These are phyloP conservation scores for Xylaria grammica DNA, from an alignment of 495 filamentous ascomycete species.

Conservation along the genomic window DNA sequence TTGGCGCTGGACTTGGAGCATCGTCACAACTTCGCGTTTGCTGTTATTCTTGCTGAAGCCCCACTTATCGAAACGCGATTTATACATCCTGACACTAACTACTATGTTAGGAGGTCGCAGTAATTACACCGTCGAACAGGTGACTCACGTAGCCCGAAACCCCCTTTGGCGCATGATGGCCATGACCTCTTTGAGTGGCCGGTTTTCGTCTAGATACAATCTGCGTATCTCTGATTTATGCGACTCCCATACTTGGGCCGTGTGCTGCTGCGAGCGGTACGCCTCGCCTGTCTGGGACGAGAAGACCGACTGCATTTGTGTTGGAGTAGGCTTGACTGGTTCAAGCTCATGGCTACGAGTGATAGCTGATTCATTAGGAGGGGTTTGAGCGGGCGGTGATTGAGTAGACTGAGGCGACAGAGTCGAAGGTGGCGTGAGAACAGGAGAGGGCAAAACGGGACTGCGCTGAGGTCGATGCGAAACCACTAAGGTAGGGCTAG, in stretches of 20 bases:
- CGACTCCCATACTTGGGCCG: constrained; percentile 40
- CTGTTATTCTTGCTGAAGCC: constrained; percentile 42
- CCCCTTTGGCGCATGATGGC: constrained; percentile 41
- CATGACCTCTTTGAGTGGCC: constrained; percentile 44
- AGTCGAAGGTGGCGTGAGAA: constrained; percentile 21
- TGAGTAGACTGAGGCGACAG: constrained; percentile 22
- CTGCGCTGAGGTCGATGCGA: constrained; percentile 21
- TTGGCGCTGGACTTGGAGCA: constrained; percentile 45
- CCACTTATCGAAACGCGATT: constrained; percentile 42
- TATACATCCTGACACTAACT: constrained; percentile 39
- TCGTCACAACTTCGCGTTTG: constrained; percentile 42
- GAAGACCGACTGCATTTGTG: constrained; percentile 38
- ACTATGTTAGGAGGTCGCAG: constrained; percentile 24
- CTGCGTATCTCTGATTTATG: constrained; percentile 41
- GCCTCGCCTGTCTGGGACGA: constrained; percentile 40
- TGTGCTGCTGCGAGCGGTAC: constrained; percentile 38
- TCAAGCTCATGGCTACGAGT: constrained; percentile 29
- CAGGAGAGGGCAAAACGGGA: constrained; percentile 11
- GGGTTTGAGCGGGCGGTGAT: constrained; percentile 27
- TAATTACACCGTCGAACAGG: not conserved
- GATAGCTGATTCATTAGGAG: constrained; percentile 23
- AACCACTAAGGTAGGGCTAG: constrained; percentile 13
- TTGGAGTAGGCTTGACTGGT: constrained; percentile 28
- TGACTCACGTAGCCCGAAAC: constrained; percentile 44
- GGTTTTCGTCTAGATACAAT: constrained; percentile 41